Conservation (phyloP, 306 rosid genomes). For the Geum urbanum region DNA sequence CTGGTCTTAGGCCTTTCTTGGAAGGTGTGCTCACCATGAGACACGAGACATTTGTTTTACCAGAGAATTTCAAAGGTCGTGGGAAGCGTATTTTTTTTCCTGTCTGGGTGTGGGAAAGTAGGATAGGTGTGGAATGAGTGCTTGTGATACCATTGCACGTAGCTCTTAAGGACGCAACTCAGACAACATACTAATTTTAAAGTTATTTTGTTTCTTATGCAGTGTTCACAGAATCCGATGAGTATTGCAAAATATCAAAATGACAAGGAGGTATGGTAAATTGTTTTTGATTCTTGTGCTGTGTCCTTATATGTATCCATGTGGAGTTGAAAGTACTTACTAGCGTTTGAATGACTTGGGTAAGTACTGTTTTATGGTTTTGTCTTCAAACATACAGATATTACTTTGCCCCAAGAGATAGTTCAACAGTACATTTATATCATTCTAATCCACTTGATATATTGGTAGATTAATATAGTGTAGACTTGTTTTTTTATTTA, state of each 20-base stretch:
- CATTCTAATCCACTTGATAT: too few relatives aligned
- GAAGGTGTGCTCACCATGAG: neutral
- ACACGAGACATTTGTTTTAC: neutral
- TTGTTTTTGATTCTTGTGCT: neutral
- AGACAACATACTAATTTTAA: constrained; percentile 10
- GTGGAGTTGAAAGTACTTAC: neutral
- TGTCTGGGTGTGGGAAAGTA: neutral
- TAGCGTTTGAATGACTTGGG: neutral
- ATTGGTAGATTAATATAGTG: neutral
- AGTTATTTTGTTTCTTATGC: constrained; percentile 42
- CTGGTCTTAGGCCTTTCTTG: neutral
- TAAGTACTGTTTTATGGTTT: neutral
- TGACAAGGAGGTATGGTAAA: constrained; percentile 81
- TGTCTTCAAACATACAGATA: too few relatives aligned
- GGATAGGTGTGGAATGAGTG: neutral
- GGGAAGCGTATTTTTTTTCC: neutral
- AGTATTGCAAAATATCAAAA: constrained; percentile 91
- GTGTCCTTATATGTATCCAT: neutral
- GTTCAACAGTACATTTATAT: too few relatives aligned
- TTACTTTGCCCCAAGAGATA: neutral
- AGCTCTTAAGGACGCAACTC: neutral
- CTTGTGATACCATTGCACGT: neutral
- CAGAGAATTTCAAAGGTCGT: neutral
- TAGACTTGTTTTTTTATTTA: neutral
- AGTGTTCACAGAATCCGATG: constrained; percentile 93